Base-by-base conservation (phyloP, 768 basidiomycete species). In the Boletus barrowsii region DNA sequence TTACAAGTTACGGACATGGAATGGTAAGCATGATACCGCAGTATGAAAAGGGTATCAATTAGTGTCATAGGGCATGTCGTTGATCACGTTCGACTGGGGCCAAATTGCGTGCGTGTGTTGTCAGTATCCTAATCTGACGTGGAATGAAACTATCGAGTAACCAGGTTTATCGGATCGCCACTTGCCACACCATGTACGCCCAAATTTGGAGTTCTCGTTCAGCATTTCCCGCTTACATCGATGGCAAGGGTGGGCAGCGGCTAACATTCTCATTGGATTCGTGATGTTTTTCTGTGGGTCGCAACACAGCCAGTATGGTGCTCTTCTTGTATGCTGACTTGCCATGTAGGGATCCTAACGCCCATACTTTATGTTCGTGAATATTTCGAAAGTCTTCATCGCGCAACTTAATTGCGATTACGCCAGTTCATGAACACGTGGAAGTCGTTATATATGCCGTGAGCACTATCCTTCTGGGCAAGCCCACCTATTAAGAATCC, bases 41-140 rank as follows among this genome's bases (percentile, higher is more conserved):
- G 4, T n/a, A n/a, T 11, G 24, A 37, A 24, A 42, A 18, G 18
- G 6, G 8, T 7, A 58, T 52, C 11, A 29, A 20, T 26, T 20
- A 10, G 6, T 35, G 29, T 3, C 5, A 33, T n/a, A 70, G 70
- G 83, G 84, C 29, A 88, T 90, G 85, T 84, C 84, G 47, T 63
- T 89, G 46, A 64, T 90, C 56, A 88, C 88, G 42, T 89, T 93
- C 65, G 90, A 92, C 63, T 93, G 90, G 90, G 76, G 82, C 17
- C 85, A 88, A 69, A 83, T 87, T 52, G 68, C 70, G 64, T 72
- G 35, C 45, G 68, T 66, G 13, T 37, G 10, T 37, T 37, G 36
- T 8, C 10, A 37, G 17, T 37, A 15, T 17, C 17, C 17, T 37
- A 13, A 37, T 17, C 36, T 37, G 5, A 22, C 14, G 11, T 14